These are phyloP conservation scores for Choanephora cucurbitarum DNA, from an alignment of 371 early-diverging fungal species.

Conservation along the genomic window DNA sequence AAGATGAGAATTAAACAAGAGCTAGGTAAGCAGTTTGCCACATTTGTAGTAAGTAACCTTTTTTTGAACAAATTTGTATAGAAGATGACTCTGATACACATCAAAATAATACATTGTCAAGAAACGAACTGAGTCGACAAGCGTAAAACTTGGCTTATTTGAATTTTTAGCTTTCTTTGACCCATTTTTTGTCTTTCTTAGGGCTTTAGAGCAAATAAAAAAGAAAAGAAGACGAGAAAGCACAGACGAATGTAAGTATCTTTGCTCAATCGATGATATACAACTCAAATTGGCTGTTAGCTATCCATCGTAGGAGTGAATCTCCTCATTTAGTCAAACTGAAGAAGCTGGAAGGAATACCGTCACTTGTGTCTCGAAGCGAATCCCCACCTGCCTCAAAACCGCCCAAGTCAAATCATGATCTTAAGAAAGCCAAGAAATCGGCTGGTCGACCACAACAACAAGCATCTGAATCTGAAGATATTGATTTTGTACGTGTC, in stretches of 20 bases:
- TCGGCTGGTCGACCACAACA: conserved; percentile 1
- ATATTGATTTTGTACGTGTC: conserved; percentile 44
- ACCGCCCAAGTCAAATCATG: conserved; percentile 9
- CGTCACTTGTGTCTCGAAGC: conserved; percentile 23
- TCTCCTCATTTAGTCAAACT: conserved; percentile 38
- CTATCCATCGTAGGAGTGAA: conserved; percentile 24
- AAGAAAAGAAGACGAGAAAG: conserved; percentile 40
- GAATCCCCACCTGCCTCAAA: conserved; percentile 34
- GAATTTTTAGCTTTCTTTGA: background rate
- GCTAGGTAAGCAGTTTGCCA: conserved; percentile 7
- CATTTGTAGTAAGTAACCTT: background rate
- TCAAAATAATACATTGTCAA: conserved; percentile 14
- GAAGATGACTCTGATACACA: background rate
- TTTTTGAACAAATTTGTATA: background rate
- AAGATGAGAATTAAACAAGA: conserved; percentile 40
- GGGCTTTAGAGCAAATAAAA: conserved; percentile 29
- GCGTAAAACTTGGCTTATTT: conserved; percentile 45
- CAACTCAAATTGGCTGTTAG: background rate
- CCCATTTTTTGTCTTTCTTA: conserved; percentile 5
- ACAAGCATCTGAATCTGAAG: conserved; percentile 14
- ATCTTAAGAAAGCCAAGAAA: conserved; percentile 22
- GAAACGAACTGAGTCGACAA: conserved; percentile 39
- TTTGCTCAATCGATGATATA: no score
- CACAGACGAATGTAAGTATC: conserved; percentile 20
- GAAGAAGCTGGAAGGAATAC: conserved; percentile 29